Conservation (phyloP, 257 asterid species). For the Ajuga chamaepitys region DNA sequence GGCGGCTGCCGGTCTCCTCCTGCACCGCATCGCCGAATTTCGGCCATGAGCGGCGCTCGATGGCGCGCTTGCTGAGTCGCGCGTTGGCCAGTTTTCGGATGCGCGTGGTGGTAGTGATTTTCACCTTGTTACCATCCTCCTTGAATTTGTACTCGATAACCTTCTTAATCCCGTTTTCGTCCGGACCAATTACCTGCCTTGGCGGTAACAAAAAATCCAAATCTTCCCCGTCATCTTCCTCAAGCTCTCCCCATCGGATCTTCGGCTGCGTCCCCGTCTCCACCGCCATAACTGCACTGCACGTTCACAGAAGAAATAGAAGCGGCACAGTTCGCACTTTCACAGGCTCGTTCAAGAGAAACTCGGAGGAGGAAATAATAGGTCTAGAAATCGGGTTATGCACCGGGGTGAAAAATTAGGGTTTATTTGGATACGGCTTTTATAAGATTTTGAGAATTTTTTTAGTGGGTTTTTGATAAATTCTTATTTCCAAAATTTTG, state of each 20-base stretch:
- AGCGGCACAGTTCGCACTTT: no score
- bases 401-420: no score
- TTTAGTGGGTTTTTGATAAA: no score
- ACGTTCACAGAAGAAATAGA: no score
- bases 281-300: constrained; percentile 23
- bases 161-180: constrained; percentile 67
- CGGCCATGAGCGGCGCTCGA: constrained; percentile 83
- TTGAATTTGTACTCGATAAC: constrained; percentile 66
- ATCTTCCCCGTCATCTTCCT: constrained; percentile 83
- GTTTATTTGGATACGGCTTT: no score
- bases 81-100: constrained; percentile 77
- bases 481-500: no score
- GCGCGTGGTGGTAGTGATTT: constrained; percentile 76
- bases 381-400: no score
- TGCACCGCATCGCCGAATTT: constrained; percentile 87
- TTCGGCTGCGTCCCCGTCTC: constrained; percentile 37
- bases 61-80: constrained; percentile 74
- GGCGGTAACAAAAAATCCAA: constrained; percentile 65
- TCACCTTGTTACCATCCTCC: constrained; percentile 66
- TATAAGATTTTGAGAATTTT: no score
- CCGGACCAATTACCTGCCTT: constrained; percentile 64
- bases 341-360: no score
- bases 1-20: constrained; percentile 71
- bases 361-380: no score
- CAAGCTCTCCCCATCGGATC: constrained; percentile 79